Percentiles rank a stretch among this genome's conserved stretches.
Evolutionary conservation across 768 basidiomycete genomes (phyloP).

Genomic region (Chalciporus piperatus): DNA sequence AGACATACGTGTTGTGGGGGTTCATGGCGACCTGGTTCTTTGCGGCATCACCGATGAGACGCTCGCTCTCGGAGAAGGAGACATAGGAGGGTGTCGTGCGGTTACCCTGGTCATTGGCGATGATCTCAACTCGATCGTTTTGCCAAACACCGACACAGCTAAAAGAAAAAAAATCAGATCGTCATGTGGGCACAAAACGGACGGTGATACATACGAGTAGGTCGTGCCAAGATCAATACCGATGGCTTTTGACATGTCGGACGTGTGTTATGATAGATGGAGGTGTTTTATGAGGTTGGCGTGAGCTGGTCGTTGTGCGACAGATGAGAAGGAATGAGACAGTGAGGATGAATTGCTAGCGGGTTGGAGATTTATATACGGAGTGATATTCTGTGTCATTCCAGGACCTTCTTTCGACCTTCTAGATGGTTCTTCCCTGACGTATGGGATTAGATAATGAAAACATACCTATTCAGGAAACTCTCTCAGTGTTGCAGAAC

Average conservation of each 20-base stretch:
- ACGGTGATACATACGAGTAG: slow-evolving; percentile 64
- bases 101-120: slow-evolving; percentile 93
- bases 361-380: slow-evolving; percentile 28
- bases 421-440: slow-evolving; percentile 35
- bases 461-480: slow-evolving; percentile 14
- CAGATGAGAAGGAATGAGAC: slow-evolving; percentile 8
- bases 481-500: too few species aligned
- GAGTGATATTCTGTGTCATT: slow-evolving; percentile 27
- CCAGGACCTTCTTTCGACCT: slow-evolving; percentile 32
- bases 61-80: slow-evolving; percentile 91
- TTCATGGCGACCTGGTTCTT: slow-evolving; percentile 99
- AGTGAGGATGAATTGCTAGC: slow-evolving; percentile 6
- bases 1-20: slow-evolving; percentile 77
- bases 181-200: not conserved
- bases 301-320: slow-evolving; percentile 1
- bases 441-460: slow-evolving; percentile 33
- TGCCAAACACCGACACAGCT: slow-evolving; percentile 99
- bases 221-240: slow-evolving; percentile 93
- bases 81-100: slow-evolving; percentile 96
- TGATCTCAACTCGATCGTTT: slow-evolving; percentile 99
- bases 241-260: slow-evolving; percentile 71
- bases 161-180: slow-evolving; percentile 14
- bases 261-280: slow-evolving; percentile 1
- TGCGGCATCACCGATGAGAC: slow-evolving; percentile 98
- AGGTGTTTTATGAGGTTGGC: not conserved